Evolutionary conservation across 495 filamentous ascomycete genomes (phyloP).

Genomic region (Trichoderma parareesei): DNA sequence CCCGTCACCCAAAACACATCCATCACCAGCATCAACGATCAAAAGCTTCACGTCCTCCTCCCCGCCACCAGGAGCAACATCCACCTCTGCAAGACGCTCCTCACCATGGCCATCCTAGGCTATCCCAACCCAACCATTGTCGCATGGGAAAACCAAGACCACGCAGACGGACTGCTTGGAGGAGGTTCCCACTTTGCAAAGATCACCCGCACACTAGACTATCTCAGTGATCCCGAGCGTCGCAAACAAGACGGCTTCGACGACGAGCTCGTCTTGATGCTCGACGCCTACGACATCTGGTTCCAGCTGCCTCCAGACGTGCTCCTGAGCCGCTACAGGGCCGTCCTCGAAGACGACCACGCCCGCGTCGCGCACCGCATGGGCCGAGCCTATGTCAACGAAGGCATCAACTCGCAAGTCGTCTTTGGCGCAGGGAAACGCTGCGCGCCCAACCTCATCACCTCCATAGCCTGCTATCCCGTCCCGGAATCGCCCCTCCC

Average conservation of each 20-base stretch:
- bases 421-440: constrained; percentile 1
- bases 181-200: constrained; percentile 12
- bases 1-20: neutral
- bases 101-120: constrained; percentile 6
- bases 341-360: constrained; percentile 14
- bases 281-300: constrained; percentile 12
- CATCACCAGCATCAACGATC: neutral
- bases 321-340: constrained; percentile 4
- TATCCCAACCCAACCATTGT: constrained; percentile 9
- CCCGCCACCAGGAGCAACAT: constrained; percentile 3
- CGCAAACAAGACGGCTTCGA: neutral
- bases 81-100: constrained; percentile 8
- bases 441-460: neutral
- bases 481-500: constrained; percentile 10
- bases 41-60: constrained; percentile 9
- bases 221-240: constrained; percentile 1
- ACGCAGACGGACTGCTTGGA: neutral
- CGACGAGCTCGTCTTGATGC: constrained; percentile 13
- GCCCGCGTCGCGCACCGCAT: constrained; percentile 12
- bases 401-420: constrained; percentile 1
- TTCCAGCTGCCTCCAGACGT: constrained; percentile 10
- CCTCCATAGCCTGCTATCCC: neutral
- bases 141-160: constrained; percentile 1
- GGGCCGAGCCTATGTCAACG: neutral
- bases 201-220: neutral